Percentiles rank a stretch among this genome's conserved stretches.
phyloP scores from a whole-genome alignment of 768 basidiomycete genomes.

The Xerocomus spinulosus region DNA sequence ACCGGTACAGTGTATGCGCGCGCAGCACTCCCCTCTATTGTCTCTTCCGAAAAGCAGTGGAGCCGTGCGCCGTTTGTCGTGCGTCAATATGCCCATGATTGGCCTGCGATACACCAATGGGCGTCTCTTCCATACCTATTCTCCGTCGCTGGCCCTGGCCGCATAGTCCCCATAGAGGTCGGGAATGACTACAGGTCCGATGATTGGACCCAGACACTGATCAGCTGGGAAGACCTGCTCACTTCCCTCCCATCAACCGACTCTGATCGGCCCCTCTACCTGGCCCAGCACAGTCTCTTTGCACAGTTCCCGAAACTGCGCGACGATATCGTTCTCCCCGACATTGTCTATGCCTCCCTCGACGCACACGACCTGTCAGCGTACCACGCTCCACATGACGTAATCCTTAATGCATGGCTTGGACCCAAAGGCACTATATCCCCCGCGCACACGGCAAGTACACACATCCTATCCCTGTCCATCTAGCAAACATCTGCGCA shows the following conservation, averaged over 20 bases:
- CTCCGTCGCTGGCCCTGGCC: conserved; percentile 67
- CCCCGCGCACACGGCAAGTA: conserved; percentile 80
- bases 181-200: conserved; percentile 77
- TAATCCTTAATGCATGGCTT: conserved; percentile 76
- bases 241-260: conserved; percentile 33
- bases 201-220: conserved; percentile 78
- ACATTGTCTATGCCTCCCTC: conserved; percentile 76
- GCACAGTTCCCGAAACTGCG: conserved; percentile 76
- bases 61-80: conserved; percentile 68
- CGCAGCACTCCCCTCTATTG: conserved; percentile 50
- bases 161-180: conserved; percentile 87
- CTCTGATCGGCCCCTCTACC: conserved; percentile 50
- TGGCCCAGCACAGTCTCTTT: conserved; percentile 88
- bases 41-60: conserved; percentile 44
- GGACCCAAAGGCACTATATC: conserved; percentile 76
- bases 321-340: conserved; percentile 77
- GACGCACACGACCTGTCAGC: conserved; percentile 38
- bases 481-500: conserved; percentile 28
- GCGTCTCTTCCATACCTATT: conserved; percentile 62
- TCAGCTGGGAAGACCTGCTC: conserved; percentile 77
- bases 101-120: conserved; percentile 85
- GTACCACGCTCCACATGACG: conserved; percentile 63
- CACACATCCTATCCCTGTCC: conserved; percentile 19
- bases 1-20: conserved; percentile 38
- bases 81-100: conserved; percentile 54